These are phyloP conservation scores for Abrus pulchellus DNA, from an alignment of 306 rosid species.

Conservation along the genomic window DNA sequence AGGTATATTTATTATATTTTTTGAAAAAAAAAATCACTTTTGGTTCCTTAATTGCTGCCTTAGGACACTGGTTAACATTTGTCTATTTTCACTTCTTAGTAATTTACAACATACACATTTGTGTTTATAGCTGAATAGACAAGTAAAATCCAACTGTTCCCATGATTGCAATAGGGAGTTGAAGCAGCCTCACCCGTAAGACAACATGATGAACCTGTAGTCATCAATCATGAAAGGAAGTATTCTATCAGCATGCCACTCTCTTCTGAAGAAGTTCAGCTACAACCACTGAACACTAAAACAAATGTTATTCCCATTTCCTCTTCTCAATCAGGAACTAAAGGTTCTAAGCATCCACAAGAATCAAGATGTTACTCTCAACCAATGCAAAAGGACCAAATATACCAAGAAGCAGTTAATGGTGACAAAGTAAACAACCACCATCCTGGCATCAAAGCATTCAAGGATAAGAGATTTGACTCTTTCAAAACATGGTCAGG, in stretches of 20 bases:
- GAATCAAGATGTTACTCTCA: constrained; percentile 68
- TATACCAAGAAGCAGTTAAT: constrained; percentile 30
- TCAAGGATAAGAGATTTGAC: constrained; percentile 72
- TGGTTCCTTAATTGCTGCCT: too few species aligned
- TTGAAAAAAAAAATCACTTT: too few species aligned
- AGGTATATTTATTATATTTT: too few species aligned
- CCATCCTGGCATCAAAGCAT: constrained; percentile 53
- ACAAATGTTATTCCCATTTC: constrained; percentile 40
- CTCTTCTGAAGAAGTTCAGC: constrained; percentile 51
- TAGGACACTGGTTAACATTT: too few species aligned
- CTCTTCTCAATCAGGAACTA: not conserved
- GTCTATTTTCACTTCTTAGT: not conserved
- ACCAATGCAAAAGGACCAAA: constrained; percentile 64
- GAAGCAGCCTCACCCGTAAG: constrained; percentile 44
- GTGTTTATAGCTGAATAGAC: not conserved
- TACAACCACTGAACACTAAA: constrained; percentile 46
- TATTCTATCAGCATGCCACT: constrained; percentile 85
- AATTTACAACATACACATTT: not conserved
- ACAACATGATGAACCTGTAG: constrained; percentile 43
- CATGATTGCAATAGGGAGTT: constrained; percentile 56
- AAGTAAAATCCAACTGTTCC: constrained; percentile 6
- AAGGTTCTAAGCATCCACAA: constrained; percentile 43
- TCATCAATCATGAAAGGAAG: constrained; percentile 60
- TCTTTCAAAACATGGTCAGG: constrained; percentile 89
- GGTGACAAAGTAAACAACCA: constrained; percentile 28